phyloP scores from a whole-genome alignment of 495 filamentous ascomycete species.

The Penicillium taxi region DNA sequence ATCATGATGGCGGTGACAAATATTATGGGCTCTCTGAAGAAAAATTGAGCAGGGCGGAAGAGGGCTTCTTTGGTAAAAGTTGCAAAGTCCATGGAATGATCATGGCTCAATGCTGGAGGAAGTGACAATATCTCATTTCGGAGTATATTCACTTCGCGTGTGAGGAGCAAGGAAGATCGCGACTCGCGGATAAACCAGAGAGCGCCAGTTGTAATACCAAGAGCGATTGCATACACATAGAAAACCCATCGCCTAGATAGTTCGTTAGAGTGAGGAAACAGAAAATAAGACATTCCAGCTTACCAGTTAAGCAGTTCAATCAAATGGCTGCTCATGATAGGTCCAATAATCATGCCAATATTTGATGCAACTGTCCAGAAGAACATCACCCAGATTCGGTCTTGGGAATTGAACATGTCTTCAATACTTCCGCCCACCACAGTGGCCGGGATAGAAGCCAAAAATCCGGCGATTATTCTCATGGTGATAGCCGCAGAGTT shows the following conservation, averaged over 20 bases:
- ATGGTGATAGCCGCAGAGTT: constrained; percentile 32
- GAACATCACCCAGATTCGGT: constrained; percentile 43
- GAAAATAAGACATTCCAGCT: not conserved
- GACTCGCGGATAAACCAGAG: constrained; percentile 35
- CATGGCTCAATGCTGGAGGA: constrained; percentile 34
- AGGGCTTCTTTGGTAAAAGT: constrained; percentile 36
- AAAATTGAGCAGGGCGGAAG: constrained; percentile 35
- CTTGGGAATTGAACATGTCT: constrained; percentile 42
- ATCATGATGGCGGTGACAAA: constrained; percentile 38
- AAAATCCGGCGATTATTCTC: constrained; percentile 39
- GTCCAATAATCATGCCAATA: constrained; percentile 36
- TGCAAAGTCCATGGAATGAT: constrained; percentile 29
- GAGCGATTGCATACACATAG: constrained; percentile 33
- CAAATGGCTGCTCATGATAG: constrained; percentile 39
- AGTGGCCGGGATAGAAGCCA: constrained; percentile 42
- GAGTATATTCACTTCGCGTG: constrained; percentile 24
- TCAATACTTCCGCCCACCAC: constrained; percentile 45
- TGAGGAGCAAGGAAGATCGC: constrained; percentile 35
- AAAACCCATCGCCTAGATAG: constrained; percentile 39
- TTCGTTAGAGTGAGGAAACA: not conserved
- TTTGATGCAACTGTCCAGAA: constrained; percentile 39
- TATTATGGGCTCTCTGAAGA: constrained; percentile 45
- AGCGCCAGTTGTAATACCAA: constrained; percentile 26
- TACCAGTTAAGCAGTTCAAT: constrained; percentile 27
- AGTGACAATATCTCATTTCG: constrained; percentile 16